Base-by-base conservation (phyloP, 2,329 filamentous ascomycete genomes). In the Apiospora malaysiana region DNA sequence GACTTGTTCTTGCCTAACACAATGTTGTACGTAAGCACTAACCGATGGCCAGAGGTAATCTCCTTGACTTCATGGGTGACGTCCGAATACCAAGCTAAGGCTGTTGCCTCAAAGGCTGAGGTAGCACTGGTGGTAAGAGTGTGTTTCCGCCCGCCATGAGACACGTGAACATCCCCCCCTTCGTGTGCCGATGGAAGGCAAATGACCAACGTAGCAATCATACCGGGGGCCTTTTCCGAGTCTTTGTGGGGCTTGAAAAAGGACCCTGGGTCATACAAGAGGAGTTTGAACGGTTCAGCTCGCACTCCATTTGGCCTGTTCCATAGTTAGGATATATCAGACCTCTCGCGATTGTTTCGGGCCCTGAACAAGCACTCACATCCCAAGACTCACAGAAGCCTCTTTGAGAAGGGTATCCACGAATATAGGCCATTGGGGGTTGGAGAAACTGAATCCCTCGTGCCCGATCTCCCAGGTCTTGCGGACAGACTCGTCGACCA, bases 21-120 rank as follows among this genome's bases (percentile, higher is more conserved):
- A 7, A 88, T 78, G 70, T 87, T 87, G 76, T 87, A 89, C 0
- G 82, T 86, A 27, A 87, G 73, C 6, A 85, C 84, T 2, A 84
- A 75, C 1, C 86, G 83, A 73, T 84, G 81, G 1, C 86, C 85
- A 0, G 79, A 79, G 0, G 73, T 78, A 0, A 88, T 77, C 5
- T 80, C 79, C 51, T 81, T 79, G 67, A 86, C 78, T 75, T 87
- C 84, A 73, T 87, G 84, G 2, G 77, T 80, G 1, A 88, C 84
- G 71, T 87, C 85, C 0, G 84, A 82, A 71, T 85, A 87, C 86
- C 82, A 83, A 6, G 80, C 79, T 14, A 82, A 75, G 49, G 75
- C 78, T 7, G 77, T 76, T 47, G 77, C 27, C 23, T 78, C 76
- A 46, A 77, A 82, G 1, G 72, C 73, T 0, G 82, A 83, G 1